A percentile compares a stretch with the other conserved stretches of the same genome.
phyloP scores from a whole-genome alignment of 306 rosid genomes.

The Glycine soja region DNA sequence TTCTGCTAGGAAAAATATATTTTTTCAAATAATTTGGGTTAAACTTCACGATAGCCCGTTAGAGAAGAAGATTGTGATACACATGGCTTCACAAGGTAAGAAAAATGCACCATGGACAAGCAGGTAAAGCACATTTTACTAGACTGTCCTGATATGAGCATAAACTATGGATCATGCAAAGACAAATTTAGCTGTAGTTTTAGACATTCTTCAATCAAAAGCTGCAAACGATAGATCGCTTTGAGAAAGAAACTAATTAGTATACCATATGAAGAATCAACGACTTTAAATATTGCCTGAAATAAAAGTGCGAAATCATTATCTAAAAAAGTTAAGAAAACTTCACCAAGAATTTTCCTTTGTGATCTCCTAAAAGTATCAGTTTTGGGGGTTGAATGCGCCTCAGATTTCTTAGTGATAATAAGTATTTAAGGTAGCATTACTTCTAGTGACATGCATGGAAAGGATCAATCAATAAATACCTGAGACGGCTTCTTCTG shows the following conservation, averaged over 20 bases:
- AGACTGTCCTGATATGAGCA: conserved; percentile 2
- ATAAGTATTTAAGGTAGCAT: conserved; percentile 26
- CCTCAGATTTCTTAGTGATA: conserved; percentile 10
- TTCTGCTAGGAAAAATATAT: background rate
- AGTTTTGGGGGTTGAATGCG: conserved; percentile 14
- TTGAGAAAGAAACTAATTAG: conserved; percentile 10
- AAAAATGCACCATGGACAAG: conserved; percentile 38
- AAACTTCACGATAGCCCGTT: conserved; percentile 8
- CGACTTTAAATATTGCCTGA: background rate
- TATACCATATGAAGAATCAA: conserved; percentile 22
- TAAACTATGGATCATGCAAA: background rate
- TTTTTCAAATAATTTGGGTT: conserved; percentile 19
- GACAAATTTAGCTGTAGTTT: conserved; percentile 2
- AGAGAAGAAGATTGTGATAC: conserved; percentile 24
- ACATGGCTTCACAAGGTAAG: conserved; percentile 23
- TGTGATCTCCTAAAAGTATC: conserved; percentile 21
- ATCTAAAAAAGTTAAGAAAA: conserved; percentile 6
- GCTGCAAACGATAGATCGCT: conserved; percentile 28
- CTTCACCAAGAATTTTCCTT: conserved; percentile 22
- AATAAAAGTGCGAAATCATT: conserved; percentile 18
- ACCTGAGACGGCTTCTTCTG: conserved; percentile 93
- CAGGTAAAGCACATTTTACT: conserved; percentile 35
- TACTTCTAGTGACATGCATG: conserved; percentile 33
- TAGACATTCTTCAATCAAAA: conserved; percentile 24
- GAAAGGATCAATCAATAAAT: conserved; percentile 35